Base-by-base conservation (phyloP, 768 basidiomycete genomes). In the Krasilnikovozyma curviuscula region DNA sequence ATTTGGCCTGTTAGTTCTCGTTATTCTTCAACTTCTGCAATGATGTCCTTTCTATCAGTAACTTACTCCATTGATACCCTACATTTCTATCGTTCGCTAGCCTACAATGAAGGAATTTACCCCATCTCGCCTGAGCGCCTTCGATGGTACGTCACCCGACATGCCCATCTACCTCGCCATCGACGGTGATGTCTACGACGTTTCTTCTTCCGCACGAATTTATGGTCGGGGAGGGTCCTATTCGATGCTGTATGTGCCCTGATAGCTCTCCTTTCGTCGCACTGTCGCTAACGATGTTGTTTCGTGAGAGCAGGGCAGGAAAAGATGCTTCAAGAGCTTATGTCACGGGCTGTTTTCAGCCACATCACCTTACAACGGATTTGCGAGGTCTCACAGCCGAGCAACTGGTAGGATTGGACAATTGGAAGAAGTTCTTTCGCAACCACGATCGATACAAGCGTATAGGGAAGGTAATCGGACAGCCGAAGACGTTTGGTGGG, bases 101-200 rank as follows among this genome's bases (percentile, higher is more conserved):
- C 50, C 50, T 4, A 28, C 83, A 30, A 41, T 60, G 38, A 40
- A 38, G 48, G 44, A 48, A 14, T 86, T 89, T 64, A 84, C 84
- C 23, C 84, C 86, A 58, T 56, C 67, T 1, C 59, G 70, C 49
- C 69, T 97, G 32, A 65, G 74, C 25, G 65, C 68, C 49, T 86
- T 73, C 61, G 80, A 86, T 62, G 89, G 89, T 34, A 64, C 62
- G n/a, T 68, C 73, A 38, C 65, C 70, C 31, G 69, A 66, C 25
- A 73, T 67, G 59, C 83, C 86, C 23, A 65, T 88, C 41, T 95
- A 86, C 66, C 66, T 97, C 40, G 88, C 86, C 50, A 81, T 97
- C 61, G 83, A 86, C 60, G 82, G 83, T 12, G 81, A 82, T 44
- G 84, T 97, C 7, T 97, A 78, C 65, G 89, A 97, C 59, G 89